These are phyloP conservation scores for Citrus reticulata DNA, from an alignment of 345 rosid species.

Conservation along the genomic window DNA sequence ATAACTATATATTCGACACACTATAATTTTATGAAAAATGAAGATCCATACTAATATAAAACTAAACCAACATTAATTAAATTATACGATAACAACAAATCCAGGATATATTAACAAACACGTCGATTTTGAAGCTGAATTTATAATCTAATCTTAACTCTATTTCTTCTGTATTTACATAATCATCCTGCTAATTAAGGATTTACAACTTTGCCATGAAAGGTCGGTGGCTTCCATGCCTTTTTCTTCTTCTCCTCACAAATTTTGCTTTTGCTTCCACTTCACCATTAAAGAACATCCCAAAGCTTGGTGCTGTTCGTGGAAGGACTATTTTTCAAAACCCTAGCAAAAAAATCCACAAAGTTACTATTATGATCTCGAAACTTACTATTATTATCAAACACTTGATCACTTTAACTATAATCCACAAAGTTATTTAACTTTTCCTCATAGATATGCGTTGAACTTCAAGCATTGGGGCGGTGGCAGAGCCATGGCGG, in stretches of 20 bases:
- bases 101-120: not conserved
- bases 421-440: too few species aligned
- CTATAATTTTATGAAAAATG: too few species aligned
- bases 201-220: not conserved
- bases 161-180: too few species aligned
- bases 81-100: not conserved
- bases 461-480: too few species aligned
- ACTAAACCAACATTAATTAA: not conserved
- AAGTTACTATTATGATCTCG: not conserved
- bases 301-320: not conserved
- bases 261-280: not conserved
- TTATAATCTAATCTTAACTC: not conserved
- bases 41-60: too few species aligned
- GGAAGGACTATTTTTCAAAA: not conserved
- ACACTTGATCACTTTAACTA: too few species aligned
- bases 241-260: not conserved
- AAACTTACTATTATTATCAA: too few species aligned
- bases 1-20: conserved; percentile 30
- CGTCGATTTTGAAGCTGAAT: not conserved
- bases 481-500: too few species aligned
- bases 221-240: not conserved
- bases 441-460: too few species aligned
- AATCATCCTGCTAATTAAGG: too few species aligned
- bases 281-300: not conserved
- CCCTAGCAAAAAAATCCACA: not conserved